Percentiles rank a stretch among this genome's conserved stretches.
Conservation (phyloP, 306 rosid species). For the Gastrolobium villosum region DNA sequence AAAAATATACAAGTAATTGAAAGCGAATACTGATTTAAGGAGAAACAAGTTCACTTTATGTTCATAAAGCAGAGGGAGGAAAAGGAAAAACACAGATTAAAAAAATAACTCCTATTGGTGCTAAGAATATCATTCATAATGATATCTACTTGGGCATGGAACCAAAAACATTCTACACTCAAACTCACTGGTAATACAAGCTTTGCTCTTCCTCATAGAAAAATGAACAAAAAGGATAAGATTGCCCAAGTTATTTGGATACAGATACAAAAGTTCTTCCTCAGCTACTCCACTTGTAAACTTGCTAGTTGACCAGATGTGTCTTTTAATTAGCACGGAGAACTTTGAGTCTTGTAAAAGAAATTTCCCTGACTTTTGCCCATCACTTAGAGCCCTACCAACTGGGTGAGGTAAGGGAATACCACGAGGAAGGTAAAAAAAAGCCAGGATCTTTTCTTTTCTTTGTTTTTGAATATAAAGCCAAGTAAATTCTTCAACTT, state of each 20-base stretch:
- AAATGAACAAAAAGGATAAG: background rate
- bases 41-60: slow-evolving; percentile 39
- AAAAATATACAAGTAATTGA: background rate
- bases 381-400: slow-evolving; percentile 22
- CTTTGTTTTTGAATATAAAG: background rate
- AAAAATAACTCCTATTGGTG: slow-evolving; percentile 31
- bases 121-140: slow-evolving; percentile 30
- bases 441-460: background rate
- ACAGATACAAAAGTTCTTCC: background rate
- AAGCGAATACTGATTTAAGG: slow-evolving; percentile 21
- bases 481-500: slow-evolving; percentile 31
- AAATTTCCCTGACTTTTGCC: slow-evolving; percentile 10
- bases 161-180: slow-evolving; percentile 14
- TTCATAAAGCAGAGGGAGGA: slow-evolving; percentile 15
- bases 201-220: slow-evolving; percentile 7
- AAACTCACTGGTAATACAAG: slow-evolving; percentile 9
- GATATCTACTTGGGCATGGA: slow-evolving; percentile 17
- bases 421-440: slow-evolving; percentile 12
- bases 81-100: slow-evolving; percentile 28
- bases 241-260: slow-evolving; percentile 15
- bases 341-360: background rate
- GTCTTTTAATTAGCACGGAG: slow-evolving; percentile 11
- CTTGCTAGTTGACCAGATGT: slow-evolving; percentile 24
- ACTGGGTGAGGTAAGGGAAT: slow-evolving; percentile 34
- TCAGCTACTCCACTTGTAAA: background rate